Conservation (phyloP, 2,329 filamentous ascomycete species). For the Lizonia empirigonia region DNA sequence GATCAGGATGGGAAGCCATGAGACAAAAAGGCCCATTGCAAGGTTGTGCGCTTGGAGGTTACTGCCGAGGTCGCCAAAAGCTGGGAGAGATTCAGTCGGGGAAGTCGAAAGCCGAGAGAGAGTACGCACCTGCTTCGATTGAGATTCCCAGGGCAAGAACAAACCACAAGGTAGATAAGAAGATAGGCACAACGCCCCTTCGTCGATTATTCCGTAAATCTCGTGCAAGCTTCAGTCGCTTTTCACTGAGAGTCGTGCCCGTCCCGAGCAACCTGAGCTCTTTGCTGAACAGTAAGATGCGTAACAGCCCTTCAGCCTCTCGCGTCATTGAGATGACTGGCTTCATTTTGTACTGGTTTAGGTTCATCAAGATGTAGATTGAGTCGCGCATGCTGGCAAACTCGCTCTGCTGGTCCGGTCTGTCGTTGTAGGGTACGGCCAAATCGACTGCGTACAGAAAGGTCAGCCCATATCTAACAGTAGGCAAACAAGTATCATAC, state of each 20-base stretch:
- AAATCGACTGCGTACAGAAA: constrained; percentile 36
- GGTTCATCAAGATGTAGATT: constrained; percentile 50
- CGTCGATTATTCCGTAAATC: constrained; percentile 47
- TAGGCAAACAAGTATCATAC: too few species aligned
- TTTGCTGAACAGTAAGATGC: constrained; percentile 48
- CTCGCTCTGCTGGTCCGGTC: constrained; percentile 27
- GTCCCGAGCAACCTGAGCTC: constrained; percentile 34
- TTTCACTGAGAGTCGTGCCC: constrained; percentile 28
- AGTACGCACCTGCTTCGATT: constrained; percentile 23
- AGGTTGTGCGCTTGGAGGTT: constrained; percentile 51
- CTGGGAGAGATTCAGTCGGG: constrained; percentile 10
- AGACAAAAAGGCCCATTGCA: constrained; percentile 50
- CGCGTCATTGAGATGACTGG: constrained; percentile 25
- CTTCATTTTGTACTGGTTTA: constrained; percentile 52
- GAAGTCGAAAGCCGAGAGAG: too few species aligned
- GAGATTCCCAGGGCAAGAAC: constrained; percentile 41
- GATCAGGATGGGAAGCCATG: constrained; percentile 53
- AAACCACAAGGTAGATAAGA: constrained; percentile 51
- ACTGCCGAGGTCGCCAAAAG: constrained; percentile 43
- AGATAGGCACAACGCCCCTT: constrained; percentile 46
- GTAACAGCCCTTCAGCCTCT: constrained; percentile 45
- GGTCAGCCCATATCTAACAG: too few species aligned
- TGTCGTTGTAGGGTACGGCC: constrained; percentile 34
- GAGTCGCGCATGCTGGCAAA: constrained; percentile 49
- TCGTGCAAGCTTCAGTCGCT: constrained; percentile 41